Percentiles rank a stretch among this genome's conserved stretches.
Conservation (phyloP, 2,329 filamentous ascomycete genomes). For the Botrytis fabae region DNA sequence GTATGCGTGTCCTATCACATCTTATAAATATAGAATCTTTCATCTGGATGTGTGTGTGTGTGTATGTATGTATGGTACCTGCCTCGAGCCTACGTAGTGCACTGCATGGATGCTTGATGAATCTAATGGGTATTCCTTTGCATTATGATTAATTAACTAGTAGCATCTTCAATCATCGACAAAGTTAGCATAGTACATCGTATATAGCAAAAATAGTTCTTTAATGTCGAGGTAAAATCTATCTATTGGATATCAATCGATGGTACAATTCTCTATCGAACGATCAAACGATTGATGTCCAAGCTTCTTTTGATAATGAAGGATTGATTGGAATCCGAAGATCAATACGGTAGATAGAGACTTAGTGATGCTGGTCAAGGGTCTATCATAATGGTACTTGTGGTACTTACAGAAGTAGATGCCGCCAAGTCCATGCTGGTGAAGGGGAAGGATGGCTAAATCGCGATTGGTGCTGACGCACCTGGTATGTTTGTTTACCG, state of each 20-base stretch:
- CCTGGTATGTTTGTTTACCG: conserved; percentile 4
- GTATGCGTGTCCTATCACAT: background rate
- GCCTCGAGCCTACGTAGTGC: background rate
- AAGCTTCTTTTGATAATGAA: conserved; percentile 9
- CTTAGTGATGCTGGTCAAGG: background rate
- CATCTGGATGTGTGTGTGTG: background rate
- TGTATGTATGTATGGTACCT: background rate
- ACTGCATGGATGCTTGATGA: background rate
- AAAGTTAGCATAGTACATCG: background rate
- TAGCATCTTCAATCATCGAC: background rate
- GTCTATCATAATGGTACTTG: conserved; percentile 1
- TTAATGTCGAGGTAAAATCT: background rate
- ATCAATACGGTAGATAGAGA: conserved; percentile 3
- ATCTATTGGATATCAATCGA: background rate
- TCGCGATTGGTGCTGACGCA: background rate
- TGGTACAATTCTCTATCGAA: background rate
- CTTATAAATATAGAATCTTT: conserved; percentile 10
- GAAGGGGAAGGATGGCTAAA: background rate
- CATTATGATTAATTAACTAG: background rate
- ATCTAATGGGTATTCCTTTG: background rate
- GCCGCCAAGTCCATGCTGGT: conserved; percentile 16
- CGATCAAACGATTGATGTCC: conserved; percentile 2
- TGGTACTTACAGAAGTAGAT: conserved; percentile 8
- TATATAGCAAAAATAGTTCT: background rate
- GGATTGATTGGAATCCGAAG: conserved; percentile 12